Base-by-base conservation (phyloP, 257 asterid genomes). In the Perilla frutescens region DNA sequence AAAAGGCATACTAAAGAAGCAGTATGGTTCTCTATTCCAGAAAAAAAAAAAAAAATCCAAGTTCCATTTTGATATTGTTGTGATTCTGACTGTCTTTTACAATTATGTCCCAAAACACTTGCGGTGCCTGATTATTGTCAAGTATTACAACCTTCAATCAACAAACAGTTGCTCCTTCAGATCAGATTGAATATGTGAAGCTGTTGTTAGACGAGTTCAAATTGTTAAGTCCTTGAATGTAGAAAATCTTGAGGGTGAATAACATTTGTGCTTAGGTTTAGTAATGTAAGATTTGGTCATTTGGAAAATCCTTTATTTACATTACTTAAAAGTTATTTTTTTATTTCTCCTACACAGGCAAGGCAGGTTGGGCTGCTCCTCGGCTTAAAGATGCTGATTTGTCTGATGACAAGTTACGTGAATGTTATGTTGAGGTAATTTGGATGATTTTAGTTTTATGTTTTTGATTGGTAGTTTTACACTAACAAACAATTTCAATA, bases 291-390 rank as follows among this genome's bases (percentile, higher is more conserved):
- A 40, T 43, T 14, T 55, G 37, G 56, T 51, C 36, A 8, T 65
- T 40, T 14, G 55, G 60, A 34, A 53, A 40, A 14, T 29, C 67
- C 62, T 74, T 65, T 58, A 14, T 55, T 70, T 65, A 20, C 40
- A 59, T 71, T 40, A 2, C 37, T 34, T 2, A 2, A 59, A 64
- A 15, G 20, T 45, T 68, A 36, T 36, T 51, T n/a, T 48, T 44
- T 41, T 20, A 7, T 59, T 62, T 70, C 62, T 73, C 31, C 14
- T 64, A 8, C 65, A 79, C 80, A 94, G 99, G 99, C 65, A 87
- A 84, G 75, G 81, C 86, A 26, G 99, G 98, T 64, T 94, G 99
- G 98, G 98, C 98, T 72, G 98, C 98, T 59, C 97, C 99, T 73
- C 90, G 99, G 71, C 98, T 95, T 64, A 95, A 92, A 86, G 99